Base-by-base conservation (phyloP, 2,329 filamentous ascomycete species). In the Epichloe aotearoae region DNA sequence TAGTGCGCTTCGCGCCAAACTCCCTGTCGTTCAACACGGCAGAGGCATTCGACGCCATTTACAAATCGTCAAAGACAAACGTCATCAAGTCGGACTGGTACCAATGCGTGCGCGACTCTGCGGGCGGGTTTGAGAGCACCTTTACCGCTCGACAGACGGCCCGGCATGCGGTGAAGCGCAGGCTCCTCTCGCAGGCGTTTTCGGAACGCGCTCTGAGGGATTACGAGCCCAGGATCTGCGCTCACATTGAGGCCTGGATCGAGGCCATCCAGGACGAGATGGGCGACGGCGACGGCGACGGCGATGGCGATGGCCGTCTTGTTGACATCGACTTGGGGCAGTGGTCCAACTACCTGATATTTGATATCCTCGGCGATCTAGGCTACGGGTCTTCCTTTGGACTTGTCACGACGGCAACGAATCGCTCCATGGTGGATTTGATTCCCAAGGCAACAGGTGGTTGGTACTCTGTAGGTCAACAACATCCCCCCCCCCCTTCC, bases 1-100 rank as follows among this genome's bases (percentile, higher is more conserved):
- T 17, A 4, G 54, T 59, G 33, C 56, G 57, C 14, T 53, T 55
- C 23, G 45, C 53, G 5, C 57, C 56, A 12, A 51, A 58, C 39
- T 52, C 54, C 15, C 48, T 59, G 23, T 36, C 55, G 15, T 37
- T 60, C 44, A 58, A 57, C 47, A 60, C 56, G 11, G 48, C 56
- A 1, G 49, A 46, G 2, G 58, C 56, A 6, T 49, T 55, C 10
- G 50, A 51, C 17, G 37, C 46, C 14, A 58, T 60, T 17, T 60
- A 54, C 52, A 57, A 51, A 23, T 14, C 41, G 42, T 49, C 52
- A 44, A 58, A 57, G 36, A 54, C 55, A 19, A 57, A 59, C 44
- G 51, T 59, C 5, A 45, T 50, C 41, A 60, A 59, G 37, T 45
- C 55, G 2, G 53, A 54, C 8, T 59, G 56, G 46, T 60, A 60